Evolutionary conservation across 352 stramenopile species (phyloP), one percentile per base, ranked within the genome.

Genomic region (Phytophthora cryptogea): DNA sequence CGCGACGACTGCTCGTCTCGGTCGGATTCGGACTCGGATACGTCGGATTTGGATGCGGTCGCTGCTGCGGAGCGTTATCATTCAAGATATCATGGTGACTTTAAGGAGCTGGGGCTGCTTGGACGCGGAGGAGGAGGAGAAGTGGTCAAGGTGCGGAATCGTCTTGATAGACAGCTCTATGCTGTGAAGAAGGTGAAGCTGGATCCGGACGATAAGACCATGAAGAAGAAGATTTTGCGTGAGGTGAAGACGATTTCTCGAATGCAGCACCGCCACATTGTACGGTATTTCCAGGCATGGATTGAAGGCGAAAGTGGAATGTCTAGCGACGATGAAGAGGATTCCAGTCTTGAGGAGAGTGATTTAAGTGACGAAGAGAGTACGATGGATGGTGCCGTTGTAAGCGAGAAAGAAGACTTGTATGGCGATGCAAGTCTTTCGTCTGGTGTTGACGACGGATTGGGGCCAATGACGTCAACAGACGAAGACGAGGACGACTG

Each of bases 171-270:
- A 32, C 87, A 94, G 51, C 60, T 93, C 13, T 95, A 95, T 40
- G 87, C 87, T 2, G 84, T 95, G 9, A 95, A 95, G 68, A 93
- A 93, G 50, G 70, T 95, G 0, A 95, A 94, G 42, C 59, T 95
- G 27, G 85, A 95, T 35, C 73, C 87, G 0, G 78, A 94, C 6
- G 87, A 95, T 52, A 87, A 88, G 46, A 90, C 80, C 0, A 95
- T 97, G 87, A 98, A 99, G 74, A 93, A 92, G 76, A 98, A 98
- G 55, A 89, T 99, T 27, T 53, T 97, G 46, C 83, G 96, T 32
- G 96, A 99, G 70, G 95, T 99, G 16, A 97, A 96, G 49, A 98
- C 92, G 1, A 98, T 99, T 86, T 98, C 92, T 31, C 77, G 93
- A 37, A 97, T 99, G 89, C 92, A 95, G 47, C 96, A 99, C 48